Conservation (phyloP, 352 stramenopile species). For the Phytophthora pinifolia region DNA sequence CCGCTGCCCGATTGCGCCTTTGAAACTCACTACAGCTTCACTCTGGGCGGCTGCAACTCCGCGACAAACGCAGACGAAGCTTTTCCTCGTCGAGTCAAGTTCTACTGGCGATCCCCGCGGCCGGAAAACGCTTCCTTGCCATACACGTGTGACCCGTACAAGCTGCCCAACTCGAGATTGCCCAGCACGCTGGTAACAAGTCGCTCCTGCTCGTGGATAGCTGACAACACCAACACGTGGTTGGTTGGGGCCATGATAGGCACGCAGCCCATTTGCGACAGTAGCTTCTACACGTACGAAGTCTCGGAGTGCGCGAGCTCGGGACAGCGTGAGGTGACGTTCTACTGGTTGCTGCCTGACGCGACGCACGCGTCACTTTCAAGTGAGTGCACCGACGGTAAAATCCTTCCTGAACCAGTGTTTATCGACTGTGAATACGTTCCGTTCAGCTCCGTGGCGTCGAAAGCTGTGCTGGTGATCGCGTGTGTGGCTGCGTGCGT, state of each 20-base stretch:
- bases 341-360: constrained; percentile 38
- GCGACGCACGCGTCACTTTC: constrained; percentile 27
- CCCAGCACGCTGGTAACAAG: constrained; percentile 35
- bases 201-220: constrained; percentile 42
- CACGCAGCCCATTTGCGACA: constrained; percentile 34
- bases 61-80: constrained; percentile 8
- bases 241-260: constrained; percentile 27
- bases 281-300: constrained; percentile 41
- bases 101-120: constrained; percentile 37
- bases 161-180: constrained; percentile 16
- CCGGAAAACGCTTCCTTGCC: constrained; percentile 37
- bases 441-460: constrained; percentile 24
- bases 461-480: constrained; percentile 21
- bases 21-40: constrained; percentile 34
- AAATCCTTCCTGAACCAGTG: constrained; percentile 20
- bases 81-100: constrained; percentile 32
- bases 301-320: constrained; percentile 32
- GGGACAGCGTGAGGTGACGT: constrained; percentile 24
- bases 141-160: constrained; percentile 41
- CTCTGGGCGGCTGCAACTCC: constrained; percentile 27
- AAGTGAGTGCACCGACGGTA: constrained; percentile 37
- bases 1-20: constrained; percentile 38
- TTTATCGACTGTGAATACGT: constrained; percentile 51
- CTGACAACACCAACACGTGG: constrained; percentile 33
- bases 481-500: constrained; percentile 24